phyloP scores from a whole-genome alignment of 23 red algal species.

The Chondrus crispus region DNA sequence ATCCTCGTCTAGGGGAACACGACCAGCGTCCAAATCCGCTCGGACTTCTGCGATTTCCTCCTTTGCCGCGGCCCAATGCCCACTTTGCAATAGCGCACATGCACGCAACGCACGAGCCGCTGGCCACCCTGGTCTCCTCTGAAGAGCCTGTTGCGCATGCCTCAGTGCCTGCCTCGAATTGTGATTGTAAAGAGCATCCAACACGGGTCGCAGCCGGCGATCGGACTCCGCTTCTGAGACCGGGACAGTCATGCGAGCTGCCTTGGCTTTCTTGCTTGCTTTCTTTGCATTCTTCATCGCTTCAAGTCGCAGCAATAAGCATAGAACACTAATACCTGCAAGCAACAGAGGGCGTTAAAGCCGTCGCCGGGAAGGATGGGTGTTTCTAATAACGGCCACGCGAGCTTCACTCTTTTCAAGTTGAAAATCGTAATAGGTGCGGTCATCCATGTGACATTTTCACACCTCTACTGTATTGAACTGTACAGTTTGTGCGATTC shows the following conservation, averaged over 20 bases:
- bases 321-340: too few relatives aligned
- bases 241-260: conserved; percentile 31
- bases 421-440: too few relatives aligned
- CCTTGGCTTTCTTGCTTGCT: neutral
- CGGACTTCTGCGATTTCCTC: conserved; percentile 27
- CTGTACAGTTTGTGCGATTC: too few relatives aligned
- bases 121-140: conserved; percentile 55
- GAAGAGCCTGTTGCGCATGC: conserved; percentile 39
- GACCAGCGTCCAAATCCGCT: conserved; percentile 33
- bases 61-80: neutral
- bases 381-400: too few relatives aligned
- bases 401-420: too few relatives aligned
- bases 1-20: conserved; percentile 59
- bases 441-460: too few relatives aligned
- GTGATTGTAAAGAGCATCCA: conserved; percentile 40
- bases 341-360: too few relatives aligned
- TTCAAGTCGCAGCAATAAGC: too few relatives aligned
- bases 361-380: too few relatives aligned
- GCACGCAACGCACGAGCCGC: conserved; percentile 55
- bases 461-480: too few relatives aligned
- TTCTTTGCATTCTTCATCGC: conserved; percentile 18
- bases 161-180: conserved; percentile 49
- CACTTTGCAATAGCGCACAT: conserved; percentile 35
- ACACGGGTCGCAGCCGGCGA: conserved; percentile 48
- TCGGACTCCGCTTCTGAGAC: conserved; percentile 54